A percentile compares a stretch with the other conserved stretches of the same genome.
Evolutionary conservation across 2,329 filamentous ascomycete genomes (phyloP).

Genomic region (Claviceps sp.): DNA sequence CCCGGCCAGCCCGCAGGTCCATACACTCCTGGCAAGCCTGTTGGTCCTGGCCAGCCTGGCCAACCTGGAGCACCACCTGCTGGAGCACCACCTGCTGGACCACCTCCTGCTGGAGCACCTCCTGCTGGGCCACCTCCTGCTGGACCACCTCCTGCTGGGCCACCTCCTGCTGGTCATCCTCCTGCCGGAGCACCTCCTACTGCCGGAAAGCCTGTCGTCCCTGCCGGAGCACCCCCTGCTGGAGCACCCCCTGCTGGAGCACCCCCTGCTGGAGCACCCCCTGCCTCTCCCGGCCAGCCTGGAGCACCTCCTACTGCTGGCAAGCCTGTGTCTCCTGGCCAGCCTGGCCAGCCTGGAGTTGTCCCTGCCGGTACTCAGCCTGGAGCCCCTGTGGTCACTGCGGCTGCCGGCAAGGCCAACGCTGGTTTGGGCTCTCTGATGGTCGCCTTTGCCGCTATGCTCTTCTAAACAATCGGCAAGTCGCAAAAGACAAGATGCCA

Average conservation of each 20-base stretch:
- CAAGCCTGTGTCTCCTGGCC: conserved; percentile 4
- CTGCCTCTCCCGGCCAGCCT: background rate
- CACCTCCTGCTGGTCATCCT: too few relatives aligned
- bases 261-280: too few relatives aligned
- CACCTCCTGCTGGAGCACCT: background rate
- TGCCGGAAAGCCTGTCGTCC: conserved; percentile 1
- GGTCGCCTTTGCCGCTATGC: conserved; percentile 23
- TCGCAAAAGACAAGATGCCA: background rate
- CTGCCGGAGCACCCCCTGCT: too few relatives aligned
- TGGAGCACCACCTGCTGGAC: too few relatives aligned
- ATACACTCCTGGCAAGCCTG: conserved; percentile 2
- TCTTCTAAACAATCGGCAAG: conserved; percentile 16
- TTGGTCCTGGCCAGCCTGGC: background rate
- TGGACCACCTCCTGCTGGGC: too few relatives aligned
- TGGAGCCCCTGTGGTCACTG: conserved; percentile 17
- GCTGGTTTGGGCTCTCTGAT: conserved; percentile 24
- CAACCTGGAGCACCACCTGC: too few relatives aligned
- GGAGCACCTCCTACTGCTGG: conserved; percentile 2
- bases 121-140: too few relatives aligned
- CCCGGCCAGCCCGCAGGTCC: background rate
- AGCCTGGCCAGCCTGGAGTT: background rate
- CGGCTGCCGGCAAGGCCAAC: conserved; percentile 22
- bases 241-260: too few relatives aligned
- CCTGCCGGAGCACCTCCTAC: too few relatives aligned
- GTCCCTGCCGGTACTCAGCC: background rate